Evolutionary conservation across 768 basidiomycete genomes (phyloP).

Genomic region (Cystobasidium onofrii): DNA sequence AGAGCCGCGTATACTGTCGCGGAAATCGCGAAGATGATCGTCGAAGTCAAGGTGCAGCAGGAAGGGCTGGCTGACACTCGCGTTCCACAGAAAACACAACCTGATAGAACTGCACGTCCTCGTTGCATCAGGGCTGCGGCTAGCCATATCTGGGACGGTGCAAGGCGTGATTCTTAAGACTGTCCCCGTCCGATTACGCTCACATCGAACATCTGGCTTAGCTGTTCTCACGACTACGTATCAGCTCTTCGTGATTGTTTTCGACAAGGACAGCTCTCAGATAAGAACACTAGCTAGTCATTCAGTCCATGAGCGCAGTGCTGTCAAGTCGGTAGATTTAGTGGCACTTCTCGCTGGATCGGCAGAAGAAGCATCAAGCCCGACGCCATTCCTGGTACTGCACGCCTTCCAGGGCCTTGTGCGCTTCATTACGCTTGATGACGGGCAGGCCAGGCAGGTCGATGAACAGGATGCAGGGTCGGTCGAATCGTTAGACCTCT

Average conservation of each 20-base stretch:
- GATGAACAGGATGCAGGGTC: neutral
- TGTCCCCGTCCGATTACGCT: slow-evolving; percentile 30
- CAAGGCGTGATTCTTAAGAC: slow-evolving; percentile 33
- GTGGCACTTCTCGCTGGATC: slow-evolving; percentile 9
- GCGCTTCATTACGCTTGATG: slow-evolving; percentile 36
- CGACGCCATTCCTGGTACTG: slow-evolving; percentile 33
- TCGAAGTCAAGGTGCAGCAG: too few species aligned
- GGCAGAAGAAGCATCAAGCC: neutral
- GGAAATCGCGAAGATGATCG: too few species aligned
- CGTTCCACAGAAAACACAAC: slow-evolving; percentile 34
- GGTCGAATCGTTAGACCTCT: slow-evolving; percentile 34
- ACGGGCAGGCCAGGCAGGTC: neutral
- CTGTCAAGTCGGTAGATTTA: slow-evolving; percentile 23
- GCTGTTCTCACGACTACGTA: slow-evolving; percentile 38
- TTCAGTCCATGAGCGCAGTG: slow-evolving; percentile 13
- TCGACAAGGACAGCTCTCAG: neutral
- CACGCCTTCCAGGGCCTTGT: slow-evolving; percentile 40
- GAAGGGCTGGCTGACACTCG: neutral
- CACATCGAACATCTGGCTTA: slow-evolving; percentile 27
- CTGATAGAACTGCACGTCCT: slow-evolving; percentile 33
- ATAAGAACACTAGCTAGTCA: slow-evolving; percentile 18
- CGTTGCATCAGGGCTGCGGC: neutral
- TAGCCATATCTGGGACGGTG: slow-evolving; percentile 26
- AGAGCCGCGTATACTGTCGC: too few species aligned
- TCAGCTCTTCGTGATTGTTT: slow-evolving; percentile 35